Base-by-base conservation (phyloP, 371 early-diverging fungal species). In the Mucor indicus region DNA sequence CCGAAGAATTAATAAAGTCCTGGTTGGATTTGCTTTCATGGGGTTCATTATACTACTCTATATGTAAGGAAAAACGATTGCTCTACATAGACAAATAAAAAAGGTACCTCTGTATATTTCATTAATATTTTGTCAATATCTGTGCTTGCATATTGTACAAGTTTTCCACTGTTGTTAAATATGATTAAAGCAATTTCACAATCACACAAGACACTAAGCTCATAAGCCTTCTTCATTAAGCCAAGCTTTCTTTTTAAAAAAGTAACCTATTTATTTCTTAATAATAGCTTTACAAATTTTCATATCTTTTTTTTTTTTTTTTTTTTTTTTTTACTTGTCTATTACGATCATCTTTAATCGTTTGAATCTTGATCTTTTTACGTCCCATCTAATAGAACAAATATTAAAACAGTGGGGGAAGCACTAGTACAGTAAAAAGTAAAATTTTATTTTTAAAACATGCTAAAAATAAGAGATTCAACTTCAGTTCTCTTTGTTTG, bases 141-240 rank as follows among this genome's bases (percentile, higher is more conserved):
- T 1, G 89, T 82, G 30, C 87, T 87, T 3, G 93, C 85, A 61
- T 91, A 96, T 55, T 96, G 95, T 25, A 92, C 88, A 6, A 96
- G 83, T 70, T 95, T 96, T 60, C 90, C 87, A 60, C 90, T 90
- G 19, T 85, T 82, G 58, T 89, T 89, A 73, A 96, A 95, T 58
- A 96, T 92, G 46, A 96, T 89, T 22, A 96, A 73, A 1, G 91
- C 95, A 35, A 99, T 91, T 67, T 99, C 95, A 66, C 96, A 93
- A 61, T 92, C 92, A 77, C 98, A 98, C 22, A 98, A 81, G 2
- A 95, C 92, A 55, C 88, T 88, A 23, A 99, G 85, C 70, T 99
- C 99, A 71, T 93, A 96, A 3, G 99, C 98, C 72, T 99, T 99
- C 75, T 99, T 99, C 92, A 99, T 95, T 40, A 99, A 78, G 12